Percentiles rank a stretch among this genome's conserved stretches.
Conservation (phyloP, 177 flowering plant genomes). For the Telopea speciosissima region DNA sequence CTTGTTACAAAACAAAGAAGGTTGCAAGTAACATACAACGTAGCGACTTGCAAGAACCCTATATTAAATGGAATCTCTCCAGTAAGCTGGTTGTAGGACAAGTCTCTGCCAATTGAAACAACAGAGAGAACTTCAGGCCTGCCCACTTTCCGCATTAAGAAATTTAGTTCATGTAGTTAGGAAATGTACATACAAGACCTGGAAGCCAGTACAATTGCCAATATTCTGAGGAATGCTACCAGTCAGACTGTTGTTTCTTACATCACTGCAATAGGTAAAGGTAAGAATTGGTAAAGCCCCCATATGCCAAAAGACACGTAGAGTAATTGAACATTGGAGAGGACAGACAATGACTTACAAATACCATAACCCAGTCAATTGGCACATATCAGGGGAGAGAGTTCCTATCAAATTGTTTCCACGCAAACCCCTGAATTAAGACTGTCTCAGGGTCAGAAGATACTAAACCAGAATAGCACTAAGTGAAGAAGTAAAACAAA, state of each 20-base stretch:
- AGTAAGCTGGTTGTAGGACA: conserved; percentile 81
- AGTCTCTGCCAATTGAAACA: conserved; percentile 49
- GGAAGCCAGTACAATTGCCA: conserved; percentile 93
- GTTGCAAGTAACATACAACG: conserved; percentile 52
- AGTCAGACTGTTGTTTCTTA: conserved; percentile 85
- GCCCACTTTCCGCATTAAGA: neutral
- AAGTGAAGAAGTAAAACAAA: neutral
- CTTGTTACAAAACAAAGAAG: neutral
- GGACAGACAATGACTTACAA: conserved; percentile 54
- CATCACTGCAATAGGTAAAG: conserved; percentile 54
- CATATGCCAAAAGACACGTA: neutral
- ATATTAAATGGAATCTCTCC: conserved; percentile 98
- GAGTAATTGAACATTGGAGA: neutral
- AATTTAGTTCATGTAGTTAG: neutral
- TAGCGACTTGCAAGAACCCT: conserved; percentile 96
- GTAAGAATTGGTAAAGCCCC: neutral
- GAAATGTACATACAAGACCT: conserved; percentile 81
- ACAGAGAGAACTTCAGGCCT: neutral
- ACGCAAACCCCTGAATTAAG: conserved; percentile 63
- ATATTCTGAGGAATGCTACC: conserved; percentile 80
- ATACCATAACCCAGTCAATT: conserved; percentile 93
- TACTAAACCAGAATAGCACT: neutral
- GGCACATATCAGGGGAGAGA: conserved; percentile 96
- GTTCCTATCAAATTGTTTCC: conserved; percentile 78
- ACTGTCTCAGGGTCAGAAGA: neutral